These are phyloP conservation scores for Backusella morwellensis DNA, from an alignment of 192 early-diverging fungal genomes.

Conservation along the genomic window DNA sequence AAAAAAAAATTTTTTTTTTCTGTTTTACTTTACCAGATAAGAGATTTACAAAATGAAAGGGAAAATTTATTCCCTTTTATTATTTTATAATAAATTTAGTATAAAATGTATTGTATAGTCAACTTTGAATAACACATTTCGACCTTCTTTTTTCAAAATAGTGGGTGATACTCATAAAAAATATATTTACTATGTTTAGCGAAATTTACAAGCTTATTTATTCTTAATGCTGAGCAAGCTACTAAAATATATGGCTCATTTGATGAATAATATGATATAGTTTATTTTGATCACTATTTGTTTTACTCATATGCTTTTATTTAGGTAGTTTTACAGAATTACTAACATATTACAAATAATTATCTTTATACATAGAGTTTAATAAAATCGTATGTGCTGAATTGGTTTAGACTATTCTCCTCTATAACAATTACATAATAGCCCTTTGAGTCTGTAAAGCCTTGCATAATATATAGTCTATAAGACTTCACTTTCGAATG, in stretches of 20 bases:
- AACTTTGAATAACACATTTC: neutral
- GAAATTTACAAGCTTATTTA: neutral
- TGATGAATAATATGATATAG: neutral
- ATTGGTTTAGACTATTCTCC: neutral
- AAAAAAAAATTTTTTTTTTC: no score
- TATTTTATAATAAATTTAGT: neutral
- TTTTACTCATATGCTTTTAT: neutral
- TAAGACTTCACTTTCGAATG: neutral
- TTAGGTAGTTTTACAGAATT: neutral
- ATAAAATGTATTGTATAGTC: neutral
- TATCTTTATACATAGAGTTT: neutral
- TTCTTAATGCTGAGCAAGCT: neutral
- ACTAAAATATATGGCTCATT: neutral
- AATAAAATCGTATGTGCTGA: neutral
- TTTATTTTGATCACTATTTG: neutral
- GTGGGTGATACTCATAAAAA: neutral
- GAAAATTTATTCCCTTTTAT: neutral
- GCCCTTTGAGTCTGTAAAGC: no score
- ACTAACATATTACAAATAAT: neutral
- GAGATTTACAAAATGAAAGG: neutral
- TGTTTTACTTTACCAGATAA: neutral
- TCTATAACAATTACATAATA: neutral
- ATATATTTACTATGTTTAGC: neutral
- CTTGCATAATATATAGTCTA: no score
- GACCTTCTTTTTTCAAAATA: neutral